Percentiles rank a stretch among this genome's conserved stretches.
phyloP scores from a whole-genome alignment of 2,329 filamentous ascomycete species.

The Macrophomina tecta region DNA sequence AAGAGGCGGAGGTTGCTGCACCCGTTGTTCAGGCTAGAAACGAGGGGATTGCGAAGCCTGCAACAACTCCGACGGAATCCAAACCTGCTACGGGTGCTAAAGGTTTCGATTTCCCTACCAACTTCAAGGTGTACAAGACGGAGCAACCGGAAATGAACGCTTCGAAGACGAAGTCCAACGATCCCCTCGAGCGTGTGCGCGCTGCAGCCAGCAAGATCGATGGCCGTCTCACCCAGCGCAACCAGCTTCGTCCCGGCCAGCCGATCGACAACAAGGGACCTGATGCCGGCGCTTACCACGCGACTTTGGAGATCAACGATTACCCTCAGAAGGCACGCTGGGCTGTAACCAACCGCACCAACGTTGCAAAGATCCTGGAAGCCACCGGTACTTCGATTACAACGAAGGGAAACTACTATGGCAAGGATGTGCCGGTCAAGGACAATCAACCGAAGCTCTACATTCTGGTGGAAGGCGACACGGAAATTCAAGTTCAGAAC shows the following conservation, averaged over 20 bases:
- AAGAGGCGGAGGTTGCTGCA: slow-evolving; percentile 67
- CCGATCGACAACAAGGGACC: slow-evolving; percentile 98
- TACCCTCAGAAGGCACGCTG: slow-evolving; percentile 98
- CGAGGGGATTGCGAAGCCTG: slow-evolving; percentile 41
- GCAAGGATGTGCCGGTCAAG: slow-evolving; percentile 74
- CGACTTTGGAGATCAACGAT: slow-evolving; percentile 98
- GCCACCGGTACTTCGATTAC: slow-evolving; percentile 95
- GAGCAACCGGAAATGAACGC: slow-evolving; percentile 59
- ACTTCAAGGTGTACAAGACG: slow-evolving; percentile 75
- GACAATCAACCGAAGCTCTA: slow-evolving; percentile 91
- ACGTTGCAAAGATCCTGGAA: slow-evolving; percentile 97
- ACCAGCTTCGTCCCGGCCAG: slow-evolving; percentile 87
- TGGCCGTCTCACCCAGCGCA: slow-evolving; percentile 84
- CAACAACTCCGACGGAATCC: slow-evolving; percentile 30
- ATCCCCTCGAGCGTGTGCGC: slow-evolving; percentile 76
- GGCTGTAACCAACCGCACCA: slow-evolving; percentile 98
- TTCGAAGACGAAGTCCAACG: slow-evolving; percentile 64
- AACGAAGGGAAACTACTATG: slow-evolving; percentile 92
- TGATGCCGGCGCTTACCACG: slow-evolving; percentile 94
- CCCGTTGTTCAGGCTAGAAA: slow-evolving; percentile 66
- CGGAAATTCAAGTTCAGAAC: slow-evolving; percentile 86
- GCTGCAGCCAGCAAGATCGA: slow-evolving; percentile 93
- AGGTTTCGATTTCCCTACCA: slow-evolving; percentile 63
- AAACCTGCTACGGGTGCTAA: slow-evolving; percentile 14
- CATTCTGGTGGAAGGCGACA: slow-evolving; percentile 96